Percentiles rank a stretch among this genome's conserved stretches.
Evolutionary conservation across 208 protist species (phyloP).

Genomic region (Acanthamoeba comandoni): DNA sequence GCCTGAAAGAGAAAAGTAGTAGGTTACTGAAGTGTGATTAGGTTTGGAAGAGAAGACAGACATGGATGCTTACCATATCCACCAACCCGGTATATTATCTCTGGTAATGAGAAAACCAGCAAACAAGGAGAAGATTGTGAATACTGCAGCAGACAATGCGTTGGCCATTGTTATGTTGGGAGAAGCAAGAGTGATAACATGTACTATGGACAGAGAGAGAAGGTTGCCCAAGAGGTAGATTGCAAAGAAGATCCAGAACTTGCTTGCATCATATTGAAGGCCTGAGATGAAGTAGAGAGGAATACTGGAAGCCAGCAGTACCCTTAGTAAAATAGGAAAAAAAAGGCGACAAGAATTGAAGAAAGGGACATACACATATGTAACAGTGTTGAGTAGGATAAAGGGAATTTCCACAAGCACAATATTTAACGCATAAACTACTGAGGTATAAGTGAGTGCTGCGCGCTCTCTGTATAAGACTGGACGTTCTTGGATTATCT

Average conservation of each 20-base stretch:
- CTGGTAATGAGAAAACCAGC: conserved; percentile 77
- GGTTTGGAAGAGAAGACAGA: neutral
- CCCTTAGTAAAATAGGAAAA: neutral
- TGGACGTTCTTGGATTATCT: conserved; percentile 5
- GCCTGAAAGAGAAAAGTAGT: neutral
- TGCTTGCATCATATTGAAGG: neutral
- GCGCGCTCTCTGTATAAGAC: conserved; percentile 19
- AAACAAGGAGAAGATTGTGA: conserved; percentile 75
- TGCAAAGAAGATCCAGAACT: conserved; percentile 52
- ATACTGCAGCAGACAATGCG: conserved; percentile 59
- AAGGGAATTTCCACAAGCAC: conserved; percentile 28
- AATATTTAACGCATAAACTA: neutral
- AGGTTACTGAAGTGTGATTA: neutral
- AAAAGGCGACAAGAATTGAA: too few species aligned
- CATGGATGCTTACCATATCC: conserved; percentile 19
- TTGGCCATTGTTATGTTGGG: conserved; percentile 73
- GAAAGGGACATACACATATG: conserved; percentile 7
- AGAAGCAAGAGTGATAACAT: conserved; percentile 32
- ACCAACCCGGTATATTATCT: conserved; percentile 64
- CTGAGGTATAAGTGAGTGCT: conserved; percentile 1
- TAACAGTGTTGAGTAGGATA: conserved; percentile 22
- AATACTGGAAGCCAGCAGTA: neutral
- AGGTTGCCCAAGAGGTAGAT: conserved; percentile 75
- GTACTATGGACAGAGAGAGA: conserved; percentile 55
- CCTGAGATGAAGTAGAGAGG: conserved; percentile 26